Conservation (phyloP, 2,329 filamentous ascomycete species). For the Neoscytalidium dimidiatum region DNA sequence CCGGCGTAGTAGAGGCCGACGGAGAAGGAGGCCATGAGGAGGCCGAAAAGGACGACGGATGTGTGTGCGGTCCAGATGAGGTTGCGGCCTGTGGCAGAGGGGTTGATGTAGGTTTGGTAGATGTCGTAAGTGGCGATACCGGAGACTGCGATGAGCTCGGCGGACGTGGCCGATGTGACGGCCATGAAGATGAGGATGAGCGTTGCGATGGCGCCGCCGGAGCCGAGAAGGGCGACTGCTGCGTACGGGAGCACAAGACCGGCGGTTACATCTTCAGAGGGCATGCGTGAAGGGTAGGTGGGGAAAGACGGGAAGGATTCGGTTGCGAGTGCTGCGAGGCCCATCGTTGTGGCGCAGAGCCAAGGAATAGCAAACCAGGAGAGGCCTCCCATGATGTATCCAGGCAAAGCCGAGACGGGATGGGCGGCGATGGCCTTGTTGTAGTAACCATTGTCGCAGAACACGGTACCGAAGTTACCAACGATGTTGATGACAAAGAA, state of each 20-base stretch:
- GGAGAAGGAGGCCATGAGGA: constrained; percentile 76
- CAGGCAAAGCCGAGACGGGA: constrained; percentile 81
- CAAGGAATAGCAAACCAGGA: constrained; percentile 93
- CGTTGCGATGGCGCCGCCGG: constrained; percentile 76
- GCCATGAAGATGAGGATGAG: constrained; percentile 57
- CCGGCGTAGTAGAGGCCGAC: constrained; percentile 61
- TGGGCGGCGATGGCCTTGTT: constrained; percentile 91
- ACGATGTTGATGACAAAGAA: constrained; percentile 93
- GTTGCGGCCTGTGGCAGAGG: constrained; percentile 69
- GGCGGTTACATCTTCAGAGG: constrained; percentile 71
- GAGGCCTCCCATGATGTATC: constrained; percentile 83
- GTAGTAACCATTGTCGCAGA: constrained; percentile 76
- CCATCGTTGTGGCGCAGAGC: constrained; percentile 86
- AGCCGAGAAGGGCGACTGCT: constrained; percentile 78
- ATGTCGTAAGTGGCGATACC: constrained; percentile 88
- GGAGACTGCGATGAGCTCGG: constrained; percentile 65
- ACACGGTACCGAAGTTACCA: constrained; percentile 81
- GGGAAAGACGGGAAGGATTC: constrained; percentile 73
- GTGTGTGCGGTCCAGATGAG: constrained; percentile 80
- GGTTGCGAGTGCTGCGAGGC: constrained; percentile 76
- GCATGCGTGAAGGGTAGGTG: constrained; percentile 71
- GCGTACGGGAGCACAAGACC: constrained; percentile 85
- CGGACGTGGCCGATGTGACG: constrained; percentile 46
- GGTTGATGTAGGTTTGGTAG: constrained; percentile 85
- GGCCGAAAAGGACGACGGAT: constrained; percentile 71